Evolutionary conservation across 257 asterid species (phyloP), one percentile per base, ranked within the genome.

Genomic region (Solanum microdontum): DNA sequence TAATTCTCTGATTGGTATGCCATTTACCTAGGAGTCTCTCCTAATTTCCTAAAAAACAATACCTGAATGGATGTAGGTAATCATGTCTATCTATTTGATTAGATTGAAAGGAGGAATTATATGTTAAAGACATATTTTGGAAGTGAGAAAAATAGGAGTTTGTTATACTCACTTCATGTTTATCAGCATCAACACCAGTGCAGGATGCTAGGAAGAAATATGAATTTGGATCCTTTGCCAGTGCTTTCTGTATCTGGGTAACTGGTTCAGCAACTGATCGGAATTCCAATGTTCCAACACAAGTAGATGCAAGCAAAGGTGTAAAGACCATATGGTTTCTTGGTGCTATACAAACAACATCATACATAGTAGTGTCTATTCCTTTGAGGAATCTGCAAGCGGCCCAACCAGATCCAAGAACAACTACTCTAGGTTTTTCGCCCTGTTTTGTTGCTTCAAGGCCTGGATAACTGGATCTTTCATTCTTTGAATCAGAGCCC

Each of bases 261-360:
- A 96, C 98, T 6, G 98, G 99, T 91, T 96, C 99, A n/a, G 91
- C 96, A 8, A 96, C 99, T 2, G 99, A 92, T 17, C 99, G 96
- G 86, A 95, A 96, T 36, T 96, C 99, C 89, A 96, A 90, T 11
- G 99, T 96, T 84, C 99, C 99, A 39, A 96, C 99, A 83, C 99
- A 96, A 66, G 99, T 96, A 55, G 99, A 96, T 40, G 99, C 99
- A 32, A 96, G 98, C 91, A 95, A 88, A 88, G 99, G 99, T 34
- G 99, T 96, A 88, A 96, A 96, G 55, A 96, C 99, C 99, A 95
- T 96, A 87, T 96, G 99, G 88, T 96, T 96, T 89, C 99, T 94
- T 5, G 99, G 99, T 17, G 99, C 95, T 88, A 96, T 90, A 87
- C 99, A 95, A 62, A 96, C 99, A 82, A 94, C 95, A 76, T 96